Evolutionary conservation across 192 early-diverging fungal genomes (phyloP), one percentile per base, ranked within the genome.

Genomic region (Helicostylum pulchrum): DNA sequence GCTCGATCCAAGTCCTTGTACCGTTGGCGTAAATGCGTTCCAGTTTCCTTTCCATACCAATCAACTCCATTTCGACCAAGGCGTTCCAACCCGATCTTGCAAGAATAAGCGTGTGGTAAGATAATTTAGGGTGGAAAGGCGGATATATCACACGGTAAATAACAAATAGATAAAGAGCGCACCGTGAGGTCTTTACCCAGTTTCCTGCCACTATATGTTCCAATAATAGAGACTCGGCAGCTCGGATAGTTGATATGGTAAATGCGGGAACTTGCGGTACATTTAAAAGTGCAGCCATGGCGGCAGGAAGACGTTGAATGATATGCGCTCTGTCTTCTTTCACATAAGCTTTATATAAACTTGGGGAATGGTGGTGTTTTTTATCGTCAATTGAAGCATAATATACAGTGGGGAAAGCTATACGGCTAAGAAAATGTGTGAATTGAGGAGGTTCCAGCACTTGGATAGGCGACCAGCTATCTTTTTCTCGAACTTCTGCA

Each of bases 61-160:
- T 53, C 12, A 72, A 42, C 21, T 72, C 71, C 26, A 72, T n/a
- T 21, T 72, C 65, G 6, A 72, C 65, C 36, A 72, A 53, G 9
- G 65, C 59, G 45, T 72, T 72, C 71, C 71, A 72, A 17, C 60
- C 45, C 17, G 71, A 54, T 44, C 61, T 62, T 7, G 71, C 64
- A 31, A 67, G 14, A 11, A 67, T 50, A 4, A 67, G 26, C 6
- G 39, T 26, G 20, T 72, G 71, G 39, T 61, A 62, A 26, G 71
- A 21, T 14, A 61, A 11, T n/a, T 32, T 53, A 8, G 71, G 71
- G 43, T 72, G 71, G 1, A 67, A 36, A 31, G 60, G 46, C 12
- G 71, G 71, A 32, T 67, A 72, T 2, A 72, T 52, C n/a, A 72
- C 11, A 43, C 60, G 46, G 30, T 72, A 72, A 0, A 67, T 60